These are phyloP conservation scores for Mucor circinelloides DNA, from an alignment of 371 early-diverging fungal genomes.

Conservation along the genomic window DNA sequence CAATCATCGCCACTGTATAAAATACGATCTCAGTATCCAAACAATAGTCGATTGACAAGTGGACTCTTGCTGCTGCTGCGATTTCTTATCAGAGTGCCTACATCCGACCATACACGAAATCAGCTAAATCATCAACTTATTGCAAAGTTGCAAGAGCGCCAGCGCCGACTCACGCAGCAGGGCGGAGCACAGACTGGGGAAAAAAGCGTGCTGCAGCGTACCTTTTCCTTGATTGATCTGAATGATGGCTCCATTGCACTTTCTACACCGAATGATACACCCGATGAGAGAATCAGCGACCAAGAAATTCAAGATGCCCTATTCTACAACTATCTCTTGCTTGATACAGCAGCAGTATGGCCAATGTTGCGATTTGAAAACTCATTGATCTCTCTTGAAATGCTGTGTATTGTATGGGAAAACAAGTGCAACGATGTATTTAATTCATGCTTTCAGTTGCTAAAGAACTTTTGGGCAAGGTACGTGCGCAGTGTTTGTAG, in stretches of 20 bases:
- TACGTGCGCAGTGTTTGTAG: slow-evolving; percentile 1
- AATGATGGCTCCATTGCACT: neutral
- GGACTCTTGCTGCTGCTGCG: slow-evolving; percentile 26
- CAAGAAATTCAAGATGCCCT: slow-evolving; percentile 10
- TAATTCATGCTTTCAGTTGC: slow-evolving; percentile 23
- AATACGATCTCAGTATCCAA: slow-evolving; percentile 8
- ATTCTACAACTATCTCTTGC: slow-evolving; percentile 30
- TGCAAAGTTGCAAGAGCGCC: neutral
- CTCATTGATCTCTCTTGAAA: neutral
- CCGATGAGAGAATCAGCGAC: neutral
- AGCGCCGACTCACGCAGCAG: neutral
- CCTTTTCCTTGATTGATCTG: neutral
- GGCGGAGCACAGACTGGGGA: neutral
- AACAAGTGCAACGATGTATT: slow-evolving; percentile 25
- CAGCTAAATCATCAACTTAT: neutral
- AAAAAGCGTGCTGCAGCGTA: neutral
- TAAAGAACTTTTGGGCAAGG: slow-evolving; percentile 33
- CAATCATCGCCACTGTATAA: slow-evolving; percentile 27
- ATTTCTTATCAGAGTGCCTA: slow-evolving; percentile 16
- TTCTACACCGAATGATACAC: neutral
- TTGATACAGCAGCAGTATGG: slow-evolving; percentile 30
- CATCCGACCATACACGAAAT: neutral
- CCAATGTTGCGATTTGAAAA: slow-evolving; percentile 6
- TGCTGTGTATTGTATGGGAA: slow-evolving; percentile 22
- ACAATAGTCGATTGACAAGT: slow-evolving; percentile 16